Base-by-base conservation (phyloP, 805 yeast species). In the Candida patagonica region DNA sequence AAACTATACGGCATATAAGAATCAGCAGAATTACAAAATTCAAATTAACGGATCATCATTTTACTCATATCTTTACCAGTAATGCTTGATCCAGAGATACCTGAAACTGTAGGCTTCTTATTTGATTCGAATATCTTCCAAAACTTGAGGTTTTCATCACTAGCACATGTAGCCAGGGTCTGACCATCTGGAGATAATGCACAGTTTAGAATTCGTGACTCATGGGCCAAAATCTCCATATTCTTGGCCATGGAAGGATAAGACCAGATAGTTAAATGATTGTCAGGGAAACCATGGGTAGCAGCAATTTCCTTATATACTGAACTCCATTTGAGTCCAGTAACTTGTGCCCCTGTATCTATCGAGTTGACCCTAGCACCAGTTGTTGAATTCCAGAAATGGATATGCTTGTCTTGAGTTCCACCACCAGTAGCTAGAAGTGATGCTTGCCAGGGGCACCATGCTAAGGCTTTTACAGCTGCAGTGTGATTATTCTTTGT, bases 401-500 rank as follows among this genome's bases (percentile, higher is more conserved):
- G 89, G 43, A 89, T 83, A 35, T 79, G 74, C 56, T 78, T 80
- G 61, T 92, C 96, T 24, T 83, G 73, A 9, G 94, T 80, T 12
- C 98, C 98, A 38, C 98, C 98, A 5, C 97, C 98, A 2, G 96
- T 81, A n/a, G 96, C 96, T 38, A 89, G 67, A 40, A 88, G 61
- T 44, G 82, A 80, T 23, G 65, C 65, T 51, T 85, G 89, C 57
- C 80, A 80, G 1, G 97, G 97, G 56, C 94, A 82, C 96, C 96
- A 89, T 6, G 89, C 78, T 36, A 92, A 60, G 1, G 97, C 96
- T 61, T 92, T 92, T 4, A 89, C 95, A 0, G 97, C 97, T 0
- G 97, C 96, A 23, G 74, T 79, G 61, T 89, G 98, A 40, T 76
- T 74, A 13, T 80, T 73, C 56, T 87, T 84, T 10, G 79, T 68